Base-by-base conservation (phyloP, 148 eudicot species). In the Fagopyrum homotropicum region DNA sequence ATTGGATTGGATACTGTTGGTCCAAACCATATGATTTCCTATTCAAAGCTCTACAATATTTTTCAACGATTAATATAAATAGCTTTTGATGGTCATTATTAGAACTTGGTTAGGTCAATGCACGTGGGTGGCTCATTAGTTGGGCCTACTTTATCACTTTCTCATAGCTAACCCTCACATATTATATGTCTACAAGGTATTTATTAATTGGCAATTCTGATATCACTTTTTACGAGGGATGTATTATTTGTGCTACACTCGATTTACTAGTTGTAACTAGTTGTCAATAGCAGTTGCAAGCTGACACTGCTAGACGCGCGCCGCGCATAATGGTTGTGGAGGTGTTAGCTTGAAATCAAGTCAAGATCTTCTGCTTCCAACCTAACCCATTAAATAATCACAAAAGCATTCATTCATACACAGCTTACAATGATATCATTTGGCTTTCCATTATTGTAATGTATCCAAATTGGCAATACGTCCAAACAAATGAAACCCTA, bases 41-140 rank as follows among this genome's bases (percentile, higher is more conserved):
- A 35, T 35, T 35, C 40, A 35, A 35, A 35, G 40, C 2, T 35
- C 40, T 35, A 35, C 0, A 35, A 35, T 35, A 35, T 35, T 35
- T 35, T 35, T 35, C 40, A 35, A 35, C 40, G 40, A 35, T 35
- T 35, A 35, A 35, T 35, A 35, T 35, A 1, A 35, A 35, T 56
- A 5, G 22, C 17, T 56, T 57, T 19, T 57, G 35, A 57, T 57
- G 64, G 64, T 57, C 64, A 57, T 6, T 6, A 3, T 57, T 17
- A 19, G 35, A 57, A 61, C 16, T 29, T 26, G 30, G 68, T 19
- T 61, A 29, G 43, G 68, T 61, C 68, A 61, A 61, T 61, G 40
- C 68, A 29, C 68, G 68, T 26, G 68, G 68, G 68, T 29, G 68
- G 44, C 44, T 29, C 40, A 61, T 61, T 61, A 61, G 68, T 61